A percentile compares a stretch with the other conserved stretches of the same genome.
These are phyloP conservation scores for Pythium dissotocum DNA, from an alignment of 352 stramenopile species.

Conservation along the genomic window DNA sequence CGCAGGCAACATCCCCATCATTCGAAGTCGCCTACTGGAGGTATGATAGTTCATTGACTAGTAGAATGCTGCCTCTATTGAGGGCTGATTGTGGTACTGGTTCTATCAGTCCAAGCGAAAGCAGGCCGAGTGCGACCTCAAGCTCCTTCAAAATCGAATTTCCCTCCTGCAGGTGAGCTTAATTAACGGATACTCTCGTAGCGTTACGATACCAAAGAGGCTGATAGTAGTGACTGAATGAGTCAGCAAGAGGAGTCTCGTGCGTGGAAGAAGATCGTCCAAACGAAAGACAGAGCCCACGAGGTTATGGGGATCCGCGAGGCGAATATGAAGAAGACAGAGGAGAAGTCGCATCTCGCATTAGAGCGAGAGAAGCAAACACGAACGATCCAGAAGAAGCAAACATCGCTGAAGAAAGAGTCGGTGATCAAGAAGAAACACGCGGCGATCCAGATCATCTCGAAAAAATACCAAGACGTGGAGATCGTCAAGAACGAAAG, in stretches of 20 bases:
- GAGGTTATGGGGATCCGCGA: conserved; percentile 67
- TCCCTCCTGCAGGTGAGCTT: conserved; percentile 51
- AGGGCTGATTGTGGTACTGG: not conserved
- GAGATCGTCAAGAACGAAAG: conserved; percentile 74
- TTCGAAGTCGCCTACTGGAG: conserved; percentile 55
- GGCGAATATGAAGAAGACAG: conserved; percentile 47
- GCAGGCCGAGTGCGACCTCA: conserved; percentile 70
- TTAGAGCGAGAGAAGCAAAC: conserved; percentile 44
- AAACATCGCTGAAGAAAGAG: conserved; percentile 65
- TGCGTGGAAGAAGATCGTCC: conserved; percentile 79
- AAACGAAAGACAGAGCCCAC: conserved; percentile 72
- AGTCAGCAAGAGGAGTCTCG: conserved; percentile 67
- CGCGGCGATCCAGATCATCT: conserved; percentile 69
- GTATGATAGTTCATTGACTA: conserved; percentile 11
- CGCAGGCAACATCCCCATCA: conserved; percentile 45
- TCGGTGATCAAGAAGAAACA: conserved; percentile 79
- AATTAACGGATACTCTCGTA: too few relatives aligned
- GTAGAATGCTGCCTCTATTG: too few relatives aligned
- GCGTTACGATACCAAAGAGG: too few relatives aligned
- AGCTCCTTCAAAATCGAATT: conserved; percentile 76
- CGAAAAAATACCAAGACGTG: conserved; percentile 76
- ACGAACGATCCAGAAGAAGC: conserved; percentile 53
- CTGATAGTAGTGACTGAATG: not conserved
- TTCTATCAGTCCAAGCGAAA: conserved; percentile 58
- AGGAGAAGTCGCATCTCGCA: conserved; percentile 47